Percentiles rank a stretch among this genome's conserved stretches.
These are phyloP conservation scores for Pelargonium citronellum DNA, from an alignment of 441 rosid species.

Conservation along the genomic window DNA sequence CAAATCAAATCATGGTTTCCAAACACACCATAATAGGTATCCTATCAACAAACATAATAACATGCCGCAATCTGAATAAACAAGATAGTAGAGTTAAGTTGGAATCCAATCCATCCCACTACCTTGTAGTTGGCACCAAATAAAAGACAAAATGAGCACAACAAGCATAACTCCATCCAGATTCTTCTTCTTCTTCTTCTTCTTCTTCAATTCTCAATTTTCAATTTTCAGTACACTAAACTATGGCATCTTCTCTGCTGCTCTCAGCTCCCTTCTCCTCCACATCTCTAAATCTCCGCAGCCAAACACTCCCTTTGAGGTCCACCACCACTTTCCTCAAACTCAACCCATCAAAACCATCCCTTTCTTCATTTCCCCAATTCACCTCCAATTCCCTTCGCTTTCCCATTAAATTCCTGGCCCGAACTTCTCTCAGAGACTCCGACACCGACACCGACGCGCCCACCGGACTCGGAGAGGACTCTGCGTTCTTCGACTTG, in stretches of 20 bases:
- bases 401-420: constrained; percentile 1
- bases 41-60: too few species aligned
- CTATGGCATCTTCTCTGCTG: constrained; percentile 16
- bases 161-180: background rate
- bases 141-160: constrained; percentile 1
- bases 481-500: background rate
- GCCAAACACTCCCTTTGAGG: constrained; percentile 1
- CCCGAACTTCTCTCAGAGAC: constrained; percentile 18
- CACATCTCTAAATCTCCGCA: background rate
- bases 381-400: background rate
- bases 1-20: too few species aligned
- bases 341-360: background rate
- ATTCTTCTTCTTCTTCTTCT: background rate
- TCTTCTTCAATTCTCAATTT: background rate
- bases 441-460: constrained; percentile 16
- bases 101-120: too few species aligned
- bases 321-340: background rate
- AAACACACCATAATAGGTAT: too few species aligned
- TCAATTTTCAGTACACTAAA: background rate
- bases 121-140: background rate
- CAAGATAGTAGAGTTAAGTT: too few species aligned
- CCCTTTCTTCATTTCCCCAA: background rate
- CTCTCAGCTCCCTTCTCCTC: constrained; percentile 12
- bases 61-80: too few species aligned
- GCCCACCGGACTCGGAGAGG: background rate